Conservation (phyloP, 352 stramenopile genomes). For the Phytophthora quininea region DNA sequence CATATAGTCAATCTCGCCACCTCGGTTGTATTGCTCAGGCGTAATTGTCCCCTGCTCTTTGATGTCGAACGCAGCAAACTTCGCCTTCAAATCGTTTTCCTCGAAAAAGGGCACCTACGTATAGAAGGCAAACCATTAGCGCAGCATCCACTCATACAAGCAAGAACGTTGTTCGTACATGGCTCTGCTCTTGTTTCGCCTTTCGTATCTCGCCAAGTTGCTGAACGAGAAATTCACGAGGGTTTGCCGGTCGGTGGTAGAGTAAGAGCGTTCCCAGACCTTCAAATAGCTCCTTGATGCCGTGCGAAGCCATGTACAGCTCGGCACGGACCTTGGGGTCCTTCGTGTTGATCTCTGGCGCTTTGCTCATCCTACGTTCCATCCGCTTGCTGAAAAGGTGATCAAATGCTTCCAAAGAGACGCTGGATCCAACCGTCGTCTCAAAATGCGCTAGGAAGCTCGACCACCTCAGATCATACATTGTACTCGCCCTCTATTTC, state of each 20-base stretch:
- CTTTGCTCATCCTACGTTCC: slow-evolving; percentile 3
- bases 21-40: slow-evolving; percentile 71
- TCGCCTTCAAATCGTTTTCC: slow-evolving; percentile 71
- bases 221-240: slow-evolving; percentile 63
- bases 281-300: slow-evolving; percentile 74
- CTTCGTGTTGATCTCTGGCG: slow-evolving; percentile 52
- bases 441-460: neutral
- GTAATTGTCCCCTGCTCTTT: slow-evolving; percentile 74
- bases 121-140: neutral
- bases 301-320: slow-evolving; percentile 69
- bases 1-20: slow-evolving; percentile 15
- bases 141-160: neutral
- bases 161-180: slow-evolving; percentile 36
- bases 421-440: slow-evolving; percentile 22
- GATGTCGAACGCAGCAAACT: slow-evolving; percentile 79
- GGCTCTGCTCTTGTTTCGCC: slow-evolving; percentile 56
- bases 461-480: slow-evolving; percentile 4
- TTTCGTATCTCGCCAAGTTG: slow-evolving; percentile 61
- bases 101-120: slow-evolving; percentile 71
- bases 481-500: slow-evolving; percentile 26
- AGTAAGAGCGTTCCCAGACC: slow-evolving; percentile 65
- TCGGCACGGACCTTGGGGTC: slow-evolving; percentile 67
- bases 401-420: slow-evolving; percentile 1
- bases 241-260: slow-evolving; percentile 66
- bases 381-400: neutral